Evolutionary conservation across 352 stramenopile species (phyloP).

Genomic region (Saprolegnia parasitica): DNA sequence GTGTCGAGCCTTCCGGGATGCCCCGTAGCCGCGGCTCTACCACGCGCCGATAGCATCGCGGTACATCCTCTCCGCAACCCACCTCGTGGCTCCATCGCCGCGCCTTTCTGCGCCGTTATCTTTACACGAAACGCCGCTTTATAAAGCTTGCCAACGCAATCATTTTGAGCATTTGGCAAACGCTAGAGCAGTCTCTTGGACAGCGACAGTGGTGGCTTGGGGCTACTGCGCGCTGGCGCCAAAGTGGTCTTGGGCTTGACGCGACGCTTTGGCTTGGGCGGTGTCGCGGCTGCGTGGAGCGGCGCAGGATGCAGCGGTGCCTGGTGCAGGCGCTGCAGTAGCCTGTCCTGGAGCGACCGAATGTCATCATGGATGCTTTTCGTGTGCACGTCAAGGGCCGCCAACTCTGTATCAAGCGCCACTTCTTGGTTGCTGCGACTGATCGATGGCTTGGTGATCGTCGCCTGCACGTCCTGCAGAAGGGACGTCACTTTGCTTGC

Average conservation of each 20-base stretch:
- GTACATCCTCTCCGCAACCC: too few species aligned
- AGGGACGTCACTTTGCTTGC: constrained; percentile 7
- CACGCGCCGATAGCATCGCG: too few species aligned
- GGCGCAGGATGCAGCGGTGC: constrained; percentile 17
- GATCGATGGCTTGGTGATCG: neutral
- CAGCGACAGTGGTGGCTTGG: too few species aligned
- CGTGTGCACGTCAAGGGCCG: constrained; percentile 48
- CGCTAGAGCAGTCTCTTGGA: too few species aligned
- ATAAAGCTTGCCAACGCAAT: too few species aligned
- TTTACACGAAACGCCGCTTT: too few species aligned
- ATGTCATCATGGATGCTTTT: constrained; percentile 73
- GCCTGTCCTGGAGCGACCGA: constrained; percentile 55
- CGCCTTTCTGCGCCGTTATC: too few species aligned
- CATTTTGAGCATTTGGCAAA: too few species aligned
- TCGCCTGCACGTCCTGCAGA: constrained; percentile 25
- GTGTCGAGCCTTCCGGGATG: too few species aligned
- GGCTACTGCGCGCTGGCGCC: neutral
- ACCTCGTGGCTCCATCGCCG: too few species aligned
- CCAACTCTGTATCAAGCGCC: neutral
- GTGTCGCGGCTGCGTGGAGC: neutral
- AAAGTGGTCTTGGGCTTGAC: neutral
- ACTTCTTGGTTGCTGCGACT: neutral
- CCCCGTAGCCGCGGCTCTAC: too few species aligned
- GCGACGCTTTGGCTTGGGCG: neutral
- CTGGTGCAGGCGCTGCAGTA: constrained; percentile 57